A percentile compares a stretch with the other conserved stretches of the same genome.
Conservation (phyloP, 1,284 basidiomycete genomes). For the Ceratobasidium sp. region DNA sequence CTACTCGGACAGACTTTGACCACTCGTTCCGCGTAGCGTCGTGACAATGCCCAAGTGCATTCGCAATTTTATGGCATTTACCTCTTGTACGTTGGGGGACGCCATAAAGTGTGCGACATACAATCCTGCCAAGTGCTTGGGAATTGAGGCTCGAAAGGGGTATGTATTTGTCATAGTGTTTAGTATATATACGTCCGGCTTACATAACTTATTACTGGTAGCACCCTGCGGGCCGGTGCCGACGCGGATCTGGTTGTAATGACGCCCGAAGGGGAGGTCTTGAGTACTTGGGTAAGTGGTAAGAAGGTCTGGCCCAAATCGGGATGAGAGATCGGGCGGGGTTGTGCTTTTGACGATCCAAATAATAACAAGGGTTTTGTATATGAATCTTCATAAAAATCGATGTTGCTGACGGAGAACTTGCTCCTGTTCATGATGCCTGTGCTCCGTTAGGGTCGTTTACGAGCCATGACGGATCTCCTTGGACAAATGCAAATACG, state of each 20-base stretch:
- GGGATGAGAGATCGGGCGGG: neutral
- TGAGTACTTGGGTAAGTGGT: constrained; percentile 81
- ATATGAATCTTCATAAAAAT: too few relatives aligned
- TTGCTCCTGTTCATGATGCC: too few relatives aligned
- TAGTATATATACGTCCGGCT: neutral
- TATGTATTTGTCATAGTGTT: neutral
- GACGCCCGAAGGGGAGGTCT: constrained; percentile 67
- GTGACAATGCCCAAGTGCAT: constrained; percentile 83
- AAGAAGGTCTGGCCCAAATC: constrained; percentile 64
- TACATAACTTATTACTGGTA: neutral
- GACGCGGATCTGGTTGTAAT: constrained; percentile 84
- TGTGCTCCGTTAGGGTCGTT: too few relatives aligned
- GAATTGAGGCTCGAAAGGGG: constrained; percentile 78
- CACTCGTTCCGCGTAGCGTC: constrained; percentile 57
- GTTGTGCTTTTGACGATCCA: too few relatives aligned
- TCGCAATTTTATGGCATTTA: constrained; percentile 80
- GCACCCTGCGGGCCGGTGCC: constrained; percentile 71
- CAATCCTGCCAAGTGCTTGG: constrained; percentile 81
- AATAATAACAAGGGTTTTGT: too few relatives aligned
- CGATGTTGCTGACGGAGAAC: too few relatives aligned
- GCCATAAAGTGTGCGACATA: constrained; percentile 83
- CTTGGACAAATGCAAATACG: too few relatives aligned
- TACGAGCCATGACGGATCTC: too few relatives aligned
- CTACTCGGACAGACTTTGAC: constrained; percentile 37
- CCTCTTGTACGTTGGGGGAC: constrained; percentile 78